These are phyloP conservation scores for Hanseniaspora gamundiae DNA, from an alignment of 1,139 yeast species.

Conservation along the genomic window DNA sequence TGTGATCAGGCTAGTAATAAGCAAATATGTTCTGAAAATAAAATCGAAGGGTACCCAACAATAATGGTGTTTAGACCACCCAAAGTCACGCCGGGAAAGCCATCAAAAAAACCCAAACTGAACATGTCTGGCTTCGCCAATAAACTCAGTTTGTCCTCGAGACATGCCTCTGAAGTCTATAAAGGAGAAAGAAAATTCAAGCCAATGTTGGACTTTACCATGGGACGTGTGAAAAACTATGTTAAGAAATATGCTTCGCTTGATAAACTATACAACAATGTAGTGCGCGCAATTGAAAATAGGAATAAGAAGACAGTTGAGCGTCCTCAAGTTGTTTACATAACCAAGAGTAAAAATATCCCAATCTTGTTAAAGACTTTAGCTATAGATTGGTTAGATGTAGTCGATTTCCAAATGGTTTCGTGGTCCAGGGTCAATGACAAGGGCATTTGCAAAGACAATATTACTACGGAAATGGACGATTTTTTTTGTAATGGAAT, in stretches of 20 bases:
- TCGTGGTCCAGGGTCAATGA: slow-evolving; percentile 10
- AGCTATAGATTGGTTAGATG: slow-evolving; percentile 59
- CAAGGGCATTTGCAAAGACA: not conserved
- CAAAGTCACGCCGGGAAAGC: slow-evolving; percentile 29
- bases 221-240: slow-evolving; percentile 59
- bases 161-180: slow-evolving; percentile 54
- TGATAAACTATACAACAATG: slow-evolving; percentile 23
- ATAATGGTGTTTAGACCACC: slow-evolving; percentile 73
- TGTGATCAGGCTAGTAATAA: slow-evolving; percentile 72
- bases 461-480: slow-evolving; percentile 11
- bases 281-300: slow-evolving; percentile 5
- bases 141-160: slow-evolving; percentile 9
- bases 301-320: slow-evolving; percentile 7
- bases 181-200: slow-evolving; percentile 55
- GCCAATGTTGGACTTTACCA: slow-evolving; percentile 45
- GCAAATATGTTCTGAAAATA: slow-evolving; percentile 54
- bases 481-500: slow-evolving; percentile 9
- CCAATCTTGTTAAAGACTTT: slow-evolving; percentile 59
- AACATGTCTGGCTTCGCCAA: slow-evolving; percentile 8
- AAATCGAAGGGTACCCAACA: slow-evolving; percentile 72
- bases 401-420: slow-evolving; percentile 27
- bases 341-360: slow-evolving; percentile 35
- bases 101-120: slow-evolving; percentile 9
- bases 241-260: slow-evolving; percentile 39
- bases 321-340: slow-evolving; percentile 33